phyloP scores from a whole-genome alignment of 1,284 basidiomycete genomes.

The Erythrobasidium hasegawianum region DNA sequence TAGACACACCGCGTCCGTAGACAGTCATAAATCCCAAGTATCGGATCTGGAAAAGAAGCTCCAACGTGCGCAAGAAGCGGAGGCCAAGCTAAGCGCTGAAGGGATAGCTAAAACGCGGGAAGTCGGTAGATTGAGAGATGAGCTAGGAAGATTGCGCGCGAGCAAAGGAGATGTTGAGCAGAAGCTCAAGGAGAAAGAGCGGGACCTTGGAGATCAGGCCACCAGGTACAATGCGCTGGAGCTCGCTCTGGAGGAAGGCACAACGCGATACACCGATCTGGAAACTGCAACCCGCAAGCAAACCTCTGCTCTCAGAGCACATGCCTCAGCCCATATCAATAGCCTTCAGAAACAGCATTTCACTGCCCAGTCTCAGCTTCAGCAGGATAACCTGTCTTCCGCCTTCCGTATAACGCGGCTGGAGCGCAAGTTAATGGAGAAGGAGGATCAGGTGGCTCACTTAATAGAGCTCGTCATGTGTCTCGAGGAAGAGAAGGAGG shows the following conservation, averaged over 20 bases:
- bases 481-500: slow-evolving; percentile 21
- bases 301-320: not conserved
- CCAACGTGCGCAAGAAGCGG: not conserved
- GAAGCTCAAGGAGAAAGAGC: slow-evolving; percentile 13
- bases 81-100: slow-evolving; percentile 10
- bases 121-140: slow-evolving; percentile 7
- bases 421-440: slow-evolving; percentile 23
- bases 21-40: slow-evolving; percentile 2
- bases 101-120: slow-evolving; percentile 21
- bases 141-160: slow-evolving; percentile 11
- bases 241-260: not conserved
- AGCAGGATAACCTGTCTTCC: not conserved
- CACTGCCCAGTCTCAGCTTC: not conserved
- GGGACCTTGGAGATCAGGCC: not conserved
- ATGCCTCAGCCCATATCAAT: not conserved
- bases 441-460: slow-evolving; percentile 28
- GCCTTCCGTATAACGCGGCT: not conserved
- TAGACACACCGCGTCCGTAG: not conserved
- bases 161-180: slow-evolving; percentile 21
- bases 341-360: not conserved
- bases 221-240: not conserved
- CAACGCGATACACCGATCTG: not conserved
- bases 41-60: not conserved
- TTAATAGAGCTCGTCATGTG: slow-evolving; percentile 17
- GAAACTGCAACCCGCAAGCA: slow-evolving; percentile 1